Percentiles rank a stretch among this genome's conserved stretches.
Conservation (phyloP, 2,329 filamentous ascomycete genomes). For the Didymella glomerata region DNA sequence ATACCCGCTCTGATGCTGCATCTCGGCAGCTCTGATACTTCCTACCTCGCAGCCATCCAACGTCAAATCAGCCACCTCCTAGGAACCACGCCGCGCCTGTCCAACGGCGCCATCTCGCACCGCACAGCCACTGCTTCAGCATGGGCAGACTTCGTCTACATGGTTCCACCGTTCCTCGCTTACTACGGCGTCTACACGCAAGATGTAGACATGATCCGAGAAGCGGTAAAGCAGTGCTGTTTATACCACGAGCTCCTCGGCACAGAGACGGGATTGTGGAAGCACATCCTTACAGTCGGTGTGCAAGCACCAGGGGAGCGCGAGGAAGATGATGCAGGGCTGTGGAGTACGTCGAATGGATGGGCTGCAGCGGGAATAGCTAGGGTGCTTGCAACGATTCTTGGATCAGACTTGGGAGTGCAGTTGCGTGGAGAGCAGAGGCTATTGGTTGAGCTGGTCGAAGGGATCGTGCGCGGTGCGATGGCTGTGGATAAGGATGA, state of each 20-base stretch:
- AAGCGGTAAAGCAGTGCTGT: slow-evolving; percentile 53
- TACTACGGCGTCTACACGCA: slow-evolving; percentile 54
- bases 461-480: slow-evolving; percentile 50
- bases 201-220: slow-evolving; percentile 48
- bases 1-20: slow-evolving; percentile 57
- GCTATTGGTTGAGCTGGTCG: slow-evolving; percentile 45
- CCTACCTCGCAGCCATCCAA: slow-evolving; percentile 51
- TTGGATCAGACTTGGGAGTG: slow-evolving; percentile 37
- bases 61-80: slow-evolving; percentile 56
- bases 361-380: slow-evolving; percentile 53
- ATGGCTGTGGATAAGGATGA: slow-evolving; percentile 47
- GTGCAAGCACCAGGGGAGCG: background rate
- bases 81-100: slow-evolving; percentile 51
- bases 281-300: slow-evolving; percentile 55
- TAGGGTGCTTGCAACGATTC: slow-evolving; percentile 57
- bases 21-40: slow-evolving; percentile 32
- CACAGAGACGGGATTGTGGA: slow-evolving; percentile 51
- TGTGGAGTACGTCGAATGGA: slow-evolving; percentile 53
- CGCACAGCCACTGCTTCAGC: slow-evolving; percentile 54
- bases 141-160: slow-evolving; percentile 61
- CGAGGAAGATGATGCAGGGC: slow-evolving; percentile 43
- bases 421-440: slow-evolving; percentile 30
- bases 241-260: slow-evolving; percentile 55
- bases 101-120: slow-evolving; percentile 60
- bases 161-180: slow-evolving; percentile 61